phyloP scores from a whole-genome alignment of 768 basidiomycete species.

The Leccinellum luteum region DNA sequence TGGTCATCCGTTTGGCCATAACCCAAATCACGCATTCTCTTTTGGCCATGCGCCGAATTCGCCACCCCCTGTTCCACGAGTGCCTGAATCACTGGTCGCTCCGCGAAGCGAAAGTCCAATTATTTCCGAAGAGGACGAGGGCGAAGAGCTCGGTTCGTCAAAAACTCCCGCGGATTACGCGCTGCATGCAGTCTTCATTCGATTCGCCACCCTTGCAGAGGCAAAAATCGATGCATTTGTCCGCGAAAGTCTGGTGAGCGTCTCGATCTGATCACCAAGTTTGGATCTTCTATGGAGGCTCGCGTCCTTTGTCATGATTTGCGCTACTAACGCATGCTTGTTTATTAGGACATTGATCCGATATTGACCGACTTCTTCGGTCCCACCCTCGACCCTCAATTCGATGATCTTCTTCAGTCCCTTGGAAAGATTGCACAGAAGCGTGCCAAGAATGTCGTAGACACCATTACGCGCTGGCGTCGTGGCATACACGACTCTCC shows the following conservation, averaged over 20 bases:
- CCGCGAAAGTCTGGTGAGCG: conserved; percentile 60
- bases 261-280: background rate
- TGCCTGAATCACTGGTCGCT: conserved; percentile 60
- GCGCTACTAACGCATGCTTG: conserved; percentile 1
- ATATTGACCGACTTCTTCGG: conserved; percentile 68
- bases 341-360: conserved; percentile 62
- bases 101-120: conserved; percentile 51
- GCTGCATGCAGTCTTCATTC: conserved; percentile 82
- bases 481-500: conserved; percentile 68
- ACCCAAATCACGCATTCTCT: conserved; percentile 22
- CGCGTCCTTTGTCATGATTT: background rate
- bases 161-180: conserved; percentile 88
- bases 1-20: conserved; percentile 33
- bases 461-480: conserved; percentile 86
- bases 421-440: conserved; percentile 85
- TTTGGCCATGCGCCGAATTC: conserved; percentile 41
- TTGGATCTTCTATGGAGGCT: background rate
- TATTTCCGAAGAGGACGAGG: conserved; percentile 63
- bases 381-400: conserved; percentile 66
- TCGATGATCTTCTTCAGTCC: conserved; percentile 83
- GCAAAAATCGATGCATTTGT: conserved; percentile 76
- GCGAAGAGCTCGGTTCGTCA: conserved; percentile 58
- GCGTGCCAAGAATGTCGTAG: conserved; percentile 79
- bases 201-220: conserved; percentile 79
- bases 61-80: conserved; percentile 77